Conservation (phyloP, 202 grass and related monocot genomes). For the Setaria italica region DNA sequence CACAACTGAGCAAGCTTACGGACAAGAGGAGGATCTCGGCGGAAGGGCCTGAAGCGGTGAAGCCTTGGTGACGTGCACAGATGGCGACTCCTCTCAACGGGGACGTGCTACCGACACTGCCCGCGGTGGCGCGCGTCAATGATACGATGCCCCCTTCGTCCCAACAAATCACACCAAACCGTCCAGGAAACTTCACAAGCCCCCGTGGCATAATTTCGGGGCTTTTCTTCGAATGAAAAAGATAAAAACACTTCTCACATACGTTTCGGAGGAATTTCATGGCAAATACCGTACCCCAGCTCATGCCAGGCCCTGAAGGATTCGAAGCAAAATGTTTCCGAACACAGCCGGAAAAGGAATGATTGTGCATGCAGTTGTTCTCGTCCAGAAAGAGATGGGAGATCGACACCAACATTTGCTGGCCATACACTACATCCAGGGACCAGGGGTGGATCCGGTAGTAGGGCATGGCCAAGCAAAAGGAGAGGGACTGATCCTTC, state of each 20-base stretch:
- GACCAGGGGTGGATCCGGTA: neutral
- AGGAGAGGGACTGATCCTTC: neutral
- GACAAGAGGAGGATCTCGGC: constrained; percentile 1
- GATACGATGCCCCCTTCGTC: neutral
- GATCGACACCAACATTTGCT: neutral
- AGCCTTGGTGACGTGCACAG: neutral
- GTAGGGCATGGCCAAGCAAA: neutral
- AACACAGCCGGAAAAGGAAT: neutral
- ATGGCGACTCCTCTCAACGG: neutral
- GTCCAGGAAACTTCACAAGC: neutral
- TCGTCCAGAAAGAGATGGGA: neutral
- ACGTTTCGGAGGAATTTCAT: too few relatives aligned
- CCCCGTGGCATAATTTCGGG: too few relatives aligned
- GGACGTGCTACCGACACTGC: constrained; percentile 27
- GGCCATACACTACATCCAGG: neutral
- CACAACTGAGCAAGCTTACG: neutral
- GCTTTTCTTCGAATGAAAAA: too few relatives aligned
- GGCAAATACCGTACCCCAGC: too few relatives aligned
- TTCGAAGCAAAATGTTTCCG: neutral
- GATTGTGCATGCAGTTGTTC: neutral
- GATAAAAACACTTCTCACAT: too few relatives aligned
- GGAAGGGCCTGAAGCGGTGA: neutral
- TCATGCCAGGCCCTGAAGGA: neutral
- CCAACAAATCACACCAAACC: neutral
- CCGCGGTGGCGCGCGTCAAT: neutral